These are phyloP conservation scores for Apiospora pterosperma DNA, from an alignment of 2,329 filamentous ascomycete genomes.

Conservation along the genomic window DNA sequence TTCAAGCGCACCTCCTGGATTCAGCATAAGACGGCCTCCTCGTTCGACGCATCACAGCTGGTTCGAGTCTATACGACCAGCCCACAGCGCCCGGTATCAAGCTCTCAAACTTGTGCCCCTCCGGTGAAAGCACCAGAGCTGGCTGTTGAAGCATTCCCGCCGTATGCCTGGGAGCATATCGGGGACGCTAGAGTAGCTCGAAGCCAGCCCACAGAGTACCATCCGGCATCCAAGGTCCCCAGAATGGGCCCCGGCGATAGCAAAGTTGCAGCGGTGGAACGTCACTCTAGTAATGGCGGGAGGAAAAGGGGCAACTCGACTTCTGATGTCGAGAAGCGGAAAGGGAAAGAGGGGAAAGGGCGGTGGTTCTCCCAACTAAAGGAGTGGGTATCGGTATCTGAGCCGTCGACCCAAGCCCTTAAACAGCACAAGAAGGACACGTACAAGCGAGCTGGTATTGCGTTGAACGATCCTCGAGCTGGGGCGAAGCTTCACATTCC, in stretches of 20 bases:
- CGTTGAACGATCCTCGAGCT: constrained; percentile 39
- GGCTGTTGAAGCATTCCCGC: not conserved
- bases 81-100: constrained; percentile 4
- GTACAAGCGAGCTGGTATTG: constrained; percentile 41
- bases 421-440: constrained; percentile 41
- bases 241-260: constrained; percentile 9
- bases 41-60: constrained; percentile 21
- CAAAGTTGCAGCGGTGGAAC: not conserved
- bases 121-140: not conserved
- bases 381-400: constrained; percentile 45
- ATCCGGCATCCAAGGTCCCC: not conserved
- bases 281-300: not conserved
- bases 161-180: not conserved
- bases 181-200: not conserved
- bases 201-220: not conserved
- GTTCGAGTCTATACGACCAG: constrained; percentile 9
- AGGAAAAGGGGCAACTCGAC: constrained; percentile 8
- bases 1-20: constrained; percentile 24
- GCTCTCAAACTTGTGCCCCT: not conserved
- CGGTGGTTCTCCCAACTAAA: constrained; percentile 43
- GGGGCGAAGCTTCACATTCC: constrained; percentile 45
- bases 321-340: constrained; percentile 19
- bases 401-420: constrained; percentile 47
- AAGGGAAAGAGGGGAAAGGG: constrained; percentile 24
- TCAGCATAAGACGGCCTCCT: constrained; percentile 22